A percentile compares a stretch with the other conserved stretches of the same genome.
Conservation (phyloP, 768 basidiomycete species). For the Hygrophorus pudorinus region DNA sequence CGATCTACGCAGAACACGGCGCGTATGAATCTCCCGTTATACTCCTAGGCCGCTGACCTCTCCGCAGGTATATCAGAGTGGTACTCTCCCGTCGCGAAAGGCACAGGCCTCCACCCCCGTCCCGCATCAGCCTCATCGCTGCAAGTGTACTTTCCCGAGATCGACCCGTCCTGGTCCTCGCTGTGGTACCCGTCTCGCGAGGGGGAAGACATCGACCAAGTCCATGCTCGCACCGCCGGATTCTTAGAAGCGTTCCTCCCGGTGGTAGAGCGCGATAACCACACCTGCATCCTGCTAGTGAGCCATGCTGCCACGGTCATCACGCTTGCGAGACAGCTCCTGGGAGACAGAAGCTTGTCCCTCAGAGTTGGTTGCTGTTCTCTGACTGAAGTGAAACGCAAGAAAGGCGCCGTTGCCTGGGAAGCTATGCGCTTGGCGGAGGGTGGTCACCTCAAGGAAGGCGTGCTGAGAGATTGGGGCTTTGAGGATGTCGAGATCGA, state of each 20-base stretch:
- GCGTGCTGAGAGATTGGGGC: conserved; percentile 66
- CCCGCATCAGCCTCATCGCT: conserved; percentile 49
- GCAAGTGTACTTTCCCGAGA: conserved; percentile 42
- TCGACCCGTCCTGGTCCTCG: conserved; percentile 56
- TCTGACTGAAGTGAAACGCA: conserved; percentile 43
- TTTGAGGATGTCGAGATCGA: conserved; percentile 61
- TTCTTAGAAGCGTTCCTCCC: conserved; percentile 43
- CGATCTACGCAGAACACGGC: conserved; percentile 79
- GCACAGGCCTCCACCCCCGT: conserved; percentile 68
- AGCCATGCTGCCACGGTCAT: conserved; percentile 73
- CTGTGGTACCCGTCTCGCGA: conserved; percentile 62
- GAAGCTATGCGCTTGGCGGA: conserved; percentile 37
- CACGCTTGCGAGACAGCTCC: conserved; percentile 48
- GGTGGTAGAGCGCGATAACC: conserved; percentile 35
- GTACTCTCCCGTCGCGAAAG: conserved; percentile 61
- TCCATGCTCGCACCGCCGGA: conserved; percentile 50
- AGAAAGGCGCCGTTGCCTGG: conserved; percentile 32
- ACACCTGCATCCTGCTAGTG: conserved; percentile 49
- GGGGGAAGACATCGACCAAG: conserved; percentile 55
- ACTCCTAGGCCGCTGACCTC: neutral
- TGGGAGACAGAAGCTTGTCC: conserved; percentile 40
- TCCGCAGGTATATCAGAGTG: conserved; percentile 60
- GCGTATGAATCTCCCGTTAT: conserved; percentile 7
- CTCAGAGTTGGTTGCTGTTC: conserved; percentile 72
- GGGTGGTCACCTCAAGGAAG: conserved; percentile 48